Conservation (phyloP, 1,284 basidiomycete species). For the Malassezia vespertilionis region DNA sequence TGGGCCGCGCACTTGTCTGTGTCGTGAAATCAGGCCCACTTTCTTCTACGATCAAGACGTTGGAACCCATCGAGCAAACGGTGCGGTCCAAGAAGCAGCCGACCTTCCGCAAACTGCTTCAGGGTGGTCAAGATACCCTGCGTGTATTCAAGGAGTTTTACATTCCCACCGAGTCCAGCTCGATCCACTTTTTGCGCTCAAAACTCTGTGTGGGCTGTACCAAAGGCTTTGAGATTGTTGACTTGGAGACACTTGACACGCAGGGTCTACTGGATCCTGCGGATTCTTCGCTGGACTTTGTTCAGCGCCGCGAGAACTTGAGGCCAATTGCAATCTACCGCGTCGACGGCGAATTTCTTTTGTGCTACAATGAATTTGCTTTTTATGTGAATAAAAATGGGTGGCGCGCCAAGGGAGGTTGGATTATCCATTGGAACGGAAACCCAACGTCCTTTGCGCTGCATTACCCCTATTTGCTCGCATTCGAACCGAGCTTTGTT, state of each 20-base stretch:
- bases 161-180: constrained; percentile 91
- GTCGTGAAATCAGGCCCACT: constrained; percentile 90
- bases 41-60: constrained; percentile 91
- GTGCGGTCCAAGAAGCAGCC: constrained; percentile 66
- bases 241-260: constrained; percentile 91
- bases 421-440: constrained; percentile 96
- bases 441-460: constrained; percentile 84
- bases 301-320: constrained; percentile 74
- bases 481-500: constrained; percentile 91
- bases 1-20: constrained; percentile 88
- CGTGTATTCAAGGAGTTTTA: constrained; percentile 93
- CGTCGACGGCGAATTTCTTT: constrained; percentile 87
- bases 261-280: constrained; percentile 89
- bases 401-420: constrained; percentile 75
- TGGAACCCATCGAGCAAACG: constrained; percentile 89
- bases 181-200: constrained; percentile 94
- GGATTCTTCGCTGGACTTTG: constrained; percentile 84
- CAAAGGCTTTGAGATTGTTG: constrained; percentile 98
- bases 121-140: constrained; percentile 86
- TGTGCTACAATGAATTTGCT: constrained; percentile 98
- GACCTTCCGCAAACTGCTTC: constrained; percentile 75
- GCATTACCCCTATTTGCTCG: constrained; percentile 90
- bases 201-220: constrained; percentile 94
- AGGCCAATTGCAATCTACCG: constrained; percentile 93
- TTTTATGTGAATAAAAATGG: constrained; percentile 98